Evolutionary conservation across 169 alveolate genomes (phyloP).

Genomic region (Miamiensis avidus): DNA sequence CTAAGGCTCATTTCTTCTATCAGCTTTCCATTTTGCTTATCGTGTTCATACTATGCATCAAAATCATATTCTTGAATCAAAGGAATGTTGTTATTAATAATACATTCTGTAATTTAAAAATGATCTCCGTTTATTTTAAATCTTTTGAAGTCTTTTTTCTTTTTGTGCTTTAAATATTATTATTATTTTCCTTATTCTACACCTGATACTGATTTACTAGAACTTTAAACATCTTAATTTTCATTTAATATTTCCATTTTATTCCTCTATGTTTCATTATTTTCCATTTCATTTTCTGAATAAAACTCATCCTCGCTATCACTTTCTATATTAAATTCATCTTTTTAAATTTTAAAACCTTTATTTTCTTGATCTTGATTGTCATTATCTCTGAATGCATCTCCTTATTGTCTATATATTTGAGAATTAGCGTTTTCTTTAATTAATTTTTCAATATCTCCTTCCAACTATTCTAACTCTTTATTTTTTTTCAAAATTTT

Average conservation of each 20-base stretch:
- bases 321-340: conserved; percentile 4
- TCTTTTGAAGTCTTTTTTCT: conserved; percentile 20
- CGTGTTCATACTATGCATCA: conserved; percentile 88
- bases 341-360: too few relatives aligned
- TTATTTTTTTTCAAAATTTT: conserved; percentile 54
- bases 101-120: conserved; percentile 34
- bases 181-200: conserved; percentile 46
- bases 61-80: conserved; percentile 97
- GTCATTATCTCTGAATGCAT: neutral
- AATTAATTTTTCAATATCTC: neutral
- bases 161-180: conserved; percentile 12
- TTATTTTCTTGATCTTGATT: too few relatives aligned
- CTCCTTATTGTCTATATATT: neutral
- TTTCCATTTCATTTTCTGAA: conserved; percentile 25
- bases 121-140: conserved; percentile 36
- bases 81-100: conserved; percentile 81
- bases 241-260: conserved; percentile 33
- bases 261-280: conserved; percentile 13
- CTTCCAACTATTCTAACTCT: neutral
- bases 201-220: conserved; percentile 41
- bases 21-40: conserved; percentile 37
- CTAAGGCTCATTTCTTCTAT: conserved; percentile 87
- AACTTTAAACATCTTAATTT: conserved; percentile 39
- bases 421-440: neutral
- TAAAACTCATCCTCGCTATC: conserved; percentile 3